These are phyloP conservation scores for Rhynchospora pubera DNA, from an alignment of 176 grass and related monocot genomes.

Conservation along the genomic window DNA sequence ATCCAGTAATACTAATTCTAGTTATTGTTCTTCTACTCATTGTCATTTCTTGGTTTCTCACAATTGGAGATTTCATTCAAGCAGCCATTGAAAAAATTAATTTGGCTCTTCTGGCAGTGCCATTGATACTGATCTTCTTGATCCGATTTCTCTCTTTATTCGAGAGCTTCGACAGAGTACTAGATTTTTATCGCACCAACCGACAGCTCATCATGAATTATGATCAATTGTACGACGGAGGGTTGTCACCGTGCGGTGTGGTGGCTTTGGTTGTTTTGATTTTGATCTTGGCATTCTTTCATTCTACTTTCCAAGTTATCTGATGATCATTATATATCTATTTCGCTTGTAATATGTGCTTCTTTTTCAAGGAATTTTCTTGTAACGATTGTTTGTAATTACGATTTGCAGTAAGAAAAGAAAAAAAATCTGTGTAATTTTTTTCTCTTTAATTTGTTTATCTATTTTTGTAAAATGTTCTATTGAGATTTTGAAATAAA, in stretches of 20 bases:
- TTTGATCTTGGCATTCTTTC: slow-evolving; percentile 68
- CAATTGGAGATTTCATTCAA: slow-evolving; percentile 66
- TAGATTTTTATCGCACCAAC: slow-evolving; percentile 39
- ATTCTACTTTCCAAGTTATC: slow-evolving; percentile 60
- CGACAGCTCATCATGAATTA: slow-evolving; percentile 1
- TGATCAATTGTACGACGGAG: slow-evolving; percentile 22
- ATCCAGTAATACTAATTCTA: slow-evolving; percentile 72
- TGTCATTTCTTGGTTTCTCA: slow-evolving; percentile 60
- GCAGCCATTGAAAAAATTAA: slow-evolving; percentile 49
- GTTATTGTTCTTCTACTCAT: slow-evolving; percentile 42
- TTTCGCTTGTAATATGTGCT: not conserved
- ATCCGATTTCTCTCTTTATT: slow-evolving; percentile 79
- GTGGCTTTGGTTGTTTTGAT: slow-evolving; percentile 59
- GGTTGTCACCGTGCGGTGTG: slow-evolving; percentile 57
- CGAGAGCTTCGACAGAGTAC: slow-evolving; percentile 49
- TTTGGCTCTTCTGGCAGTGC: slow-evolving; percentile 51
- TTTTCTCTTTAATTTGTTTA: too few species aligned
- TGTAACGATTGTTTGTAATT: not conserved
- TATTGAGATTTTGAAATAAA: too few species aligned
- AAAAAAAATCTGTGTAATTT: too few species aligned
- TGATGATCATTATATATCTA: slow-evolving; percentile 61
- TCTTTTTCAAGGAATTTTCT: too few species aligned
- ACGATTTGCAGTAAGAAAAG: too few species aligned
- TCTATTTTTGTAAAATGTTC: too few species aligned
- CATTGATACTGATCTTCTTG: slow-evolving; percentile 66